Percentiles rank a stretch among this genome's conserved stretches.
phyloP scores from a whole-genome alignment of 1,284 basidiomycete genomes.

The Tetrapyrgos nigripes region DNA sequence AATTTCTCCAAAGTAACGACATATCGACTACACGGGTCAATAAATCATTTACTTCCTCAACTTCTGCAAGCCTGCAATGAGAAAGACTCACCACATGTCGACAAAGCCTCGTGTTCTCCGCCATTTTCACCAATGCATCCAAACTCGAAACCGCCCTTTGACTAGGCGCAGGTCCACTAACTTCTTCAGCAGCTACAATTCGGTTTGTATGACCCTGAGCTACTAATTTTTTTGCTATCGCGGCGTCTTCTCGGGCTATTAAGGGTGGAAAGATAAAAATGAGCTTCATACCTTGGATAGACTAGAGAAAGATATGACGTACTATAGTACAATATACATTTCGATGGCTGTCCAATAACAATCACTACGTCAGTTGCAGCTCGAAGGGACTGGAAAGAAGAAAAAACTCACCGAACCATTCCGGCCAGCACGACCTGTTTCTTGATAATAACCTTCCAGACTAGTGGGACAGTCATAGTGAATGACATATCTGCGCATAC shows the following conservation, averaged over 20 bases:
- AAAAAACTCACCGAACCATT: conserved; percentile 70
- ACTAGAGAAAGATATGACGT: conserved; percentile 29
- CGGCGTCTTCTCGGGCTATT: conserved; percentile 80
- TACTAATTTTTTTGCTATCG: conserved; percentile 60
- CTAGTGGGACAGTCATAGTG: conserved; percentile 85
- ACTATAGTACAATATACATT: conserved; percentile 87
- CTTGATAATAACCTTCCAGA: conserved; percentile 90
- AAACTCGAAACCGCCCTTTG: conserved; percentile 74
- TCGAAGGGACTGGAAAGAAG: background rate
- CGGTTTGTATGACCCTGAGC: conserved; percentile 53
- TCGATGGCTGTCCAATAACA: conserved; percentile 61
- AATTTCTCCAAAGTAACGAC: conserved; percentile 83
- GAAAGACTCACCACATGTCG: conserved; percentile 72
- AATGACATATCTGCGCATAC: conserved; percentile 66
- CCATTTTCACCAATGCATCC: conserved; percentile 66
- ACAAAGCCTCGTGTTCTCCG: conserved; percentile 69
- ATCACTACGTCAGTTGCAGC: background rate
- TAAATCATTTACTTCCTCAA: background rate
- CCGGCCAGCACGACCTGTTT: conserved; percentile 87
- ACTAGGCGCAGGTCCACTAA: conserved; percentile 63
- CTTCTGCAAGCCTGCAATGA: background rate
- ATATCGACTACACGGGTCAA: conserved; percentile 66
- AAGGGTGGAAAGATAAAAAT: background rate
- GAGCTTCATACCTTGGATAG: background rate
- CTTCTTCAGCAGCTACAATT: conserved; percentile 42